Base-by-base conservation (phyloP, 176 grass and related monocot species). In the Oryza meridionalis region DNA sequence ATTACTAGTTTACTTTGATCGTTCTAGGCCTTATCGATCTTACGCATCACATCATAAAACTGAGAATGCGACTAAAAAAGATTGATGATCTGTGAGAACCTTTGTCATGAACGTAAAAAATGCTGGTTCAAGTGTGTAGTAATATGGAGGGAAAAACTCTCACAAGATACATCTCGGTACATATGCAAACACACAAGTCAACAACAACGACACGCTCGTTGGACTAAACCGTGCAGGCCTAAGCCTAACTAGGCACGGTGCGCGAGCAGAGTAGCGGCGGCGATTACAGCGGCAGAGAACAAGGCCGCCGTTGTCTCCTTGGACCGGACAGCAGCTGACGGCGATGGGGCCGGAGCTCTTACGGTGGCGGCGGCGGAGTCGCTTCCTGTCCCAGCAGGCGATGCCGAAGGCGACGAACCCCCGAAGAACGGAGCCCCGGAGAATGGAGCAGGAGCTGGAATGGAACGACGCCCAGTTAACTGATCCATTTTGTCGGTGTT, bases 371-470 rank as follows among this genome's bases (percentile, higher is more conserved):
- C 24, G 38, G 65, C 5, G 72, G 78, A 40, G 22, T 62, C 50
- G 12, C 33, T 72, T 32, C 88, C 71, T 3, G 51, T 63, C 55
- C 62, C 88, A 5, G 84, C 38, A 11, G 81, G 68, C 58, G 91
- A 77, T 13, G 47, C 72, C 6, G 91, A 80, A 2, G 84, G 84
- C 33, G 84, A 32, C 6, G 67, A 37, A n/a, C 43, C 59, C 1
- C 82, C 40, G 22, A 33, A 85, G 12, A 70, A 86, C 1, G 75
- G 79, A 17, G 76, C 82, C 11, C 79, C 88, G 1, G 79, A 59
- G 7, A 64, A 78, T 0, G 94, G 82, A 44, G 92, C 78, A 3
- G 77, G 44, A 46, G 84, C 88, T 93, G 94, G 0, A 6, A 62
- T 4, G 9, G 58, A 62, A 62, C 2, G 2, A 24, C 58, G 2